Conservation (phyloP, 2,329 filamentous ascomycete genomes). For the Thielaviopsis populi region DNA sequence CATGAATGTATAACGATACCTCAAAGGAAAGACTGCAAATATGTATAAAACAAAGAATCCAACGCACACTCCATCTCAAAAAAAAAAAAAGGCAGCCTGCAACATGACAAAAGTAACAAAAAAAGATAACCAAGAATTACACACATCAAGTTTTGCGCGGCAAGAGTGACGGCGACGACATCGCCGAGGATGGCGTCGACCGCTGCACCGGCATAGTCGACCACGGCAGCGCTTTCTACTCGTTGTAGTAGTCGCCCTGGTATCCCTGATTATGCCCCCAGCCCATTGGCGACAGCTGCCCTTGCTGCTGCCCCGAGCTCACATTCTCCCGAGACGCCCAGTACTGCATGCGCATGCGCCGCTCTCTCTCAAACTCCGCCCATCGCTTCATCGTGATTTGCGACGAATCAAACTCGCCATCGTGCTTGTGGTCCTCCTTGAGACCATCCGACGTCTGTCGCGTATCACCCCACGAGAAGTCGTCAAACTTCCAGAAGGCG, state of each 20-base stretch:
- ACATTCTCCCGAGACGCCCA: slow-evolving; percentile 41
- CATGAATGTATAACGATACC: not conserved
- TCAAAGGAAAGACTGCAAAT: not conserved
- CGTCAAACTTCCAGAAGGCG: slow-evolving; percentile 98
- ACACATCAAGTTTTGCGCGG: slow-evolving; percentile 22
- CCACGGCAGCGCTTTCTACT: slow-evolving; percentile 1
- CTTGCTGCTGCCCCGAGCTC: slow-evolving; percentile 28
- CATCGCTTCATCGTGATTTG: slow-evolving; percentile 99
- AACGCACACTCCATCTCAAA: not conserved
- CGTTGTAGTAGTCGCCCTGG: slow-evolving; percentile 37
- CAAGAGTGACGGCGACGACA: not conserved
- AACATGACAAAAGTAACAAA: slow-evolving; percentile 4
- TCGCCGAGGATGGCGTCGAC: not conserved
- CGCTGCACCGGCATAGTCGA: not conserved
- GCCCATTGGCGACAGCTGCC: slow-evolving; percentile 27
- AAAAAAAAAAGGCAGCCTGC: not conserved
- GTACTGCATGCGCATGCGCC: slow-evolving; percentile 35
- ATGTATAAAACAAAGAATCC: not conserved
- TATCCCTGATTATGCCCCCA: slow-evolving; percentile 29
- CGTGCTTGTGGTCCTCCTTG: slow-evolving; percentile 74
- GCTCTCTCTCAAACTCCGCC: slow-evolving; percentile 78
- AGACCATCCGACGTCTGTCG: slow-evolving; percentile 86
- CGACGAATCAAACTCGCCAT: slow-evolving; percentile 94
- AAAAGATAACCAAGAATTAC: slow-evolving; percentile 1
- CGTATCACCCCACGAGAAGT: slow-evolving; percentile 98